Evolutionary conservation across 345 rosid species (phyloP).

Genomic region (Pistacia vera): DNA sequence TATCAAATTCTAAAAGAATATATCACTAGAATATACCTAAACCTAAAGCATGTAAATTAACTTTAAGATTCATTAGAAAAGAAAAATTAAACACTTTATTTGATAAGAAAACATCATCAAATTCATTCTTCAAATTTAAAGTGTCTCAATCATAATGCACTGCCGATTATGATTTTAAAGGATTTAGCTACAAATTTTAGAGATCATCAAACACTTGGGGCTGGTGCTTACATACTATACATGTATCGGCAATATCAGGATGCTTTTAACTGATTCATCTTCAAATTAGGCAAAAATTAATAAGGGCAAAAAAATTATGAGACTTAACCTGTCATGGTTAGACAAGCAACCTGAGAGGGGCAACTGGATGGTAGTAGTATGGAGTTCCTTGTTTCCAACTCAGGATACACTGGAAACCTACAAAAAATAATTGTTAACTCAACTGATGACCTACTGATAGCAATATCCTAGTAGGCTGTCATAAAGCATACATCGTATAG

Average conservation of each 20-base stretch:
- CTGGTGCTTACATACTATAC: neutral
- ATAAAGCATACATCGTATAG: neutral
- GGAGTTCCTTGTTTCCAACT: slow-evolving; percentile 85
- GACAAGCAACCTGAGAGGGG: slow-evolving; percentile 74
- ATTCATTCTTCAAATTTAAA: neutral
- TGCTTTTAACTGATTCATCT: slow-evolving; percentile 7
- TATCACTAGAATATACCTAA: neutral
- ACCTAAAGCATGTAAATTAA: neutral
- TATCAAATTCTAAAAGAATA: slow-evolving; percentile 1
- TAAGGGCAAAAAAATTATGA: neutral
- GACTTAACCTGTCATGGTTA: neutral
- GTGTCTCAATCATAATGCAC: neutral
- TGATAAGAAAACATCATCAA: slow-evolving; percentile 4
- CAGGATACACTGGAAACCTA: slow-evolving; percentile 85
- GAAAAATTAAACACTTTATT: slow-evolving; percentile 5
- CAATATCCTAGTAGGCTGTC: slow-evolving; percentile 2
- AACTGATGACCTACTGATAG: slow-evolving; percentile 20
- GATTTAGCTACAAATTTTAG: neutral
- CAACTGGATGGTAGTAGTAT: slow-evolving; percentile 74
- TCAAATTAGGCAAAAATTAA: neutral
- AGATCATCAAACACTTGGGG: neutral
- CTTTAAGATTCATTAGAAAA: neutral
- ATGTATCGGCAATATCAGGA: neutral
- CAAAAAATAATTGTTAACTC: slow-evolving; percentile 24
- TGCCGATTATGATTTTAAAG: neutral